Evolutionary conservation across 805 yeast genomes (phyloP).

Genomic region (Candida verbasci): DNA sequence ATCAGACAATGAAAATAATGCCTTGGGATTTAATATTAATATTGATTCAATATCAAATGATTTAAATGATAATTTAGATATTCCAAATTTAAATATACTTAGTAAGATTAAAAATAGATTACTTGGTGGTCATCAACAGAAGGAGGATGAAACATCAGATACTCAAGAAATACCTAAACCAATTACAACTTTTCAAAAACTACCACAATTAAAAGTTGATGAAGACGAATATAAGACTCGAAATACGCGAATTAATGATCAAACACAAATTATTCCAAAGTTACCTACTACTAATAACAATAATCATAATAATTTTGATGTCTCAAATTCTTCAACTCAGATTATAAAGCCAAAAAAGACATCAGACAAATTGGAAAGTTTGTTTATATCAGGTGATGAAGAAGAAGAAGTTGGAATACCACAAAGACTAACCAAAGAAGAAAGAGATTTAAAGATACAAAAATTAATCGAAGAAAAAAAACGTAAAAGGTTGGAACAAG

Average conservation of each 20-base stretch:
- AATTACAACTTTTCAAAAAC: constrained; percentile 12
- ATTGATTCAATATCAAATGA: constrained; percentile 9
- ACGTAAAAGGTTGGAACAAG: constrained; percentile 14
- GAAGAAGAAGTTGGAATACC: neutral
- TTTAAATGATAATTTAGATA: constrained; percentile 1
- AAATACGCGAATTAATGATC: constrained; percentile 3
- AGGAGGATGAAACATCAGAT: neutral
- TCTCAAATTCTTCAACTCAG: too few species aligned
- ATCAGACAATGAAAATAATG: constrained; percentile 1
- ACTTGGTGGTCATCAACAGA: constrained; percentile 13
- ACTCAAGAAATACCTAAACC: constrained; percentile 29
- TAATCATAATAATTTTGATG: too few species aligned
- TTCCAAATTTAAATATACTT: constrained; percentile 15
- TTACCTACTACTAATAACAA: too few species aligned
- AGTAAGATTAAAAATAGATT: constrained; percentile 24
- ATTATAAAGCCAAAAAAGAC: neutral
- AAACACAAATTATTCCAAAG: constrained; percentile 2
- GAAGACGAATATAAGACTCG: constrained; percentile 10
- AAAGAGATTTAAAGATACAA: constrained; percentile 1
- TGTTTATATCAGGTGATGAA: constrained; percentile 6
- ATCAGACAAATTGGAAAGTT: neutral
- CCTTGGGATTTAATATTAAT: constrained; percentile 9
- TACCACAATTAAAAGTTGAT: constrained; percentile 31
- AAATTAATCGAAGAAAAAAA: constrained; percentile 17
- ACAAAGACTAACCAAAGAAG: constrained; percentile 3